Evolutionary conservation across 2,329 filamentous ascomycete genomes (phyloP), one percentile per base, ranked within the genome.

Genomic region (Diplodia seriata): DNA sequence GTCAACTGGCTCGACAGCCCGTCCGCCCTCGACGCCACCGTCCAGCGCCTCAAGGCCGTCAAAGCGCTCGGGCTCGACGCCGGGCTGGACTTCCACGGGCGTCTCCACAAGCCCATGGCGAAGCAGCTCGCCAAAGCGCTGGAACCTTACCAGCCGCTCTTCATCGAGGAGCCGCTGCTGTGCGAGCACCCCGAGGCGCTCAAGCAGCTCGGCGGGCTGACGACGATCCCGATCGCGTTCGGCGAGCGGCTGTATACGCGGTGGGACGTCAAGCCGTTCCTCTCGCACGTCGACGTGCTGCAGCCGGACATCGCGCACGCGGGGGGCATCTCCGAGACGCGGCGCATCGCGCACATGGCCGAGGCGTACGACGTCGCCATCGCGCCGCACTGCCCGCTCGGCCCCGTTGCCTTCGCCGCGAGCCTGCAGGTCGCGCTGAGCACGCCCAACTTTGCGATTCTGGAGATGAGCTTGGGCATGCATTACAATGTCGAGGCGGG

Each of bases 401-500:
- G 91, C 0, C 90, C 90, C 0, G 89, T 93, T 57, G 89, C 90
- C 0, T 80, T 93, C 18, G 90, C 91, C 0, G 91, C 91, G 0
- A 88, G 85, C 67, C 82, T 92, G 50, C 90, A 93, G 70, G 85
- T 93, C 1, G 88, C 87, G 33, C 74, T 81, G 86, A 23, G 81
- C 79, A 9, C 86, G 81, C 20, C 84, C 84, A 20, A 93, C 90
- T 76, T 92, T 74, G 86, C 85, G 0, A 92, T 93, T 33, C 87
- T 91, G 74, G 90, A 93, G 77, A 93, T 93, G 91, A 90, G 88
- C 65, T 73, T 93, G 40, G 91, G 91, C 0, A 93, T 94, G 72
- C 91, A 94, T 75, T 94, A 93, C 74, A 93, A 94, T 70, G 75
- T 72, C 2, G 53, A 55, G 53, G 75, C 73, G 1, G 78, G 77